These are phyloP conservation scores for Lasiodiplodia citricola DNA, from an alignment of 2,329 filamentous ascomycete species.

Conservation along the genomic window DNA sequence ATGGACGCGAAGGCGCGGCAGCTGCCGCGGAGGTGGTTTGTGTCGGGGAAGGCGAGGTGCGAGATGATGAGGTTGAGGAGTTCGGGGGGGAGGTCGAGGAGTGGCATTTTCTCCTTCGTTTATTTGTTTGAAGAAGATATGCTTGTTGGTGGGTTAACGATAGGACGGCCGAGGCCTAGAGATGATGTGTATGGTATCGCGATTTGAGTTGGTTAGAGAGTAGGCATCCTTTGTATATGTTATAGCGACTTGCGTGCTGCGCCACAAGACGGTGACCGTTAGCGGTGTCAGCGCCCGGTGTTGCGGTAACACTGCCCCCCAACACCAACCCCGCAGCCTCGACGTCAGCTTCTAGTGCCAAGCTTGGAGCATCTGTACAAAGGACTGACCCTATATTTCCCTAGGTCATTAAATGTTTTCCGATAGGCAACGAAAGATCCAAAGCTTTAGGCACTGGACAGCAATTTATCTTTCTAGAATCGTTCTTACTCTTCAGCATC, in stretches of 20 bases:
- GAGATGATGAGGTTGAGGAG: neutral
- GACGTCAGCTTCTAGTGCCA: neutral
- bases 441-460: too few relatives aligned
- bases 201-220: neutral
- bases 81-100: conserved; percentile 5
- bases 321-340: neutral
- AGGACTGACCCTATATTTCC: too few relatives aligned
- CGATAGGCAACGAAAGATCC: too few relatives aligned
- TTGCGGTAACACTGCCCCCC: neutral
- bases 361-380: too few relatives aligned
- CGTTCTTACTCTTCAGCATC: too few relatives aligned
- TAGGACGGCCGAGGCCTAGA: neutral
- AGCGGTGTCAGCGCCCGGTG: neutral
- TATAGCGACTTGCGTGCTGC: neutral
- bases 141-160: neutral
- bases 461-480: too few relatives aligned
- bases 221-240: neutral
- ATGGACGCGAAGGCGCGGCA: neutral
- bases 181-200: neutral
- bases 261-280: neutral
- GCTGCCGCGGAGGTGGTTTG: conserved; percentile 2
- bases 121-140: neutral
- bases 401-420: too few relatives aligned
- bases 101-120: neutral
- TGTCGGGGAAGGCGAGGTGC: neutral